A percentile compares a stretch with the other conserved stretches of the same genome.
Evolutionary conservation across 1,284 basidiomycete species (phyloP).

Genomic region (Ganoderma resinaceum): DNA sequence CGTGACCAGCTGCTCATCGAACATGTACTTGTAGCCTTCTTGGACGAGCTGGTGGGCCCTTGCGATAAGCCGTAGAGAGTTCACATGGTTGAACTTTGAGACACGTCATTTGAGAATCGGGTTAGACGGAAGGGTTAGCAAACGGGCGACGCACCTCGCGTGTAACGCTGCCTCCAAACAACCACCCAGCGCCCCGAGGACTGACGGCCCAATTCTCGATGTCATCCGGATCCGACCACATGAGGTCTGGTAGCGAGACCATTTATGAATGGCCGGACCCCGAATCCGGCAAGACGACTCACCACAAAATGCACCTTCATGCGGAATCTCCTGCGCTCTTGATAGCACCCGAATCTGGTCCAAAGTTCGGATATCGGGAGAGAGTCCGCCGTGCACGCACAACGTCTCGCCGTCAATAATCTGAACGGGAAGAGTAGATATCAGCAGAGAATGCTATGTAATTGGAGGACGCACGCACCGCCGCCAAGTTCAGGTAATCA

Average conservation of each 20-base stretch:
- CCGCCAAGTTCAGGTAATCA: constrained; percentile 93
- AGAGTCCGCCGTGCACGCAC: constrained; percentile 94
- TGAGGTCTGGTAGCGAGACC: constrained; percentile 68
- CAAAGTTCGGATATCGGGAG: constrained; percentile 90
- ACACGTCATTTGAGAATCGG: not conserved
- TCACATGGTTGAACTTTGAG: constrained; percentile 91
- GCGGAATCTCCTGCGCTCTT: constrained; percentile 93
- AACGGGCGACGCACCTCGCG: constrained; percentile 69
- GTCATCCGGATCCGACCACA: constrained; percentile 99
- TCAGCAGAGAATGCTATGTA: not conserved
- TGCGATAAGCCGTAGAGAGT: constrained; percentile 84
- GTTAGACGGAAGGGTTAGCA: not conserved
- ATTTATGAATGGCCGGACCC: constrained; percentile 5
- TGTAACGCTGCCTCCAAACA: constrained; percentile 91
- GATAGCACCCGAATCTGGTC: constrained; percentile 94
- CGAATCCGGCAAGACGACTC: constrained; percentile 34
- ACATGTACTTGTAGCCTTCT: constrained; percentile 99
- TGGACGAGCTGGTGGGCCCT: constrained; percentile 96
- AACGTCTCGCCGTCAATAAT: constrained; percentile 93
- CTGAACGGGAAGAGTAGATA: constrained; percentile 46
- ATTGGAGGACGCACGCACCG: constrained; percentile 61
- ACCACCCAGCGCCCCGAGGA: constrained; percentile 94
- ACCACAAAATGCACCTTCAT: constrained; percentile 98
- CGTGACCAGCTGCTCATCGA: constrained; percentile 92
- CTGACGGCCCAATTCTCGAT: constrained; percentile 96